These are phyloP conservation scores for Cymbopogon flexuosus DNA, from an alignment of 202 grass and related monocot species.

Conservation along the genomic window DNA sequence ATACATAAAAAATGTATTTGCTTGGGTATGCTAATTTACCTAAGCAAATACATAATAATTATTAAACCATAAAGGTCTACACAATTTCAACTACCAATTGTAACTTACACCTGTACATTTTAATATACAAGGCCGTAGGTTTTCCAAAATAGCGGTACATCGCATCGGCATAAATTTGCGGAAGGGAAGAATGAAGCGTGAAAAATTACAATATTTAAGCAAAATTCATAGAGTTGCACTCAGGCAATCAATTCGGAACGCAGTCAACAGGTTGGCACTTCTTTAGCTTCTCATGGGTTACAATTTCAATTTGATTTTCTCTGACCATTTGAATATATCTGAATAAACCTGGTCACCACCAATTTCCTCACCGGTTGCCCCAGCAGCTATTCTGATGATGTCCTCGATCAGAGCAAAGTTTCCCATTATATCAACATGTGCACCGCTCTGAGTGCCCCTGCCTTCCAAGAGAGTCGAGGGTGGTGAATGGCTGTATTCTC, in stretches of 20 bases:
- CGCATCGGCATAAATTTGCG: not conserved
- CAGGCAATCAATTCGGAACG: not conserved
- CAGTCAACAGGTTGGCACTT: not conserved
- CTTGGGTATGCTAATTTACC: too few relatives aligned
- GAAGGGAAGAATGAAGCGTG: not conserved
- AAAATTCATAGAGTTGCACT: constrained; percentile 29
- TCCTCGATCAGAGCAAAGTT: constrained; percentile 96
- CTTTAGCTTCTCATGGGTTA: constrained; percentile 17
- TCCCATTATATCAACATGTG: constrained; percentile 97
- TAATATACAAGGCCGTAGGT: constrained; percentile 28
- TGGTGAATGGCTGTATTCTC: constrained; percentile 83
- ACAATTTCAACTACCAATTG: not conserved
- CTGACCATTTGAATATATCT: constrained; percentile 90
- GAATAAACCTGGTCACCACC: constrained; percentile 84
- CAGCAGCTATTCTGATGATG: constrained; percentile 82
- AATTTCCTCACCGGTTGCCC: constrained; percentile 70
- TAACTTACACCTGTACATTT: constrained; percentile 36
- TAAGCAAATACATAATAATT: not conserved
- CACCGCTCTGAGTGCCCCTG: constrained; percentile 86
- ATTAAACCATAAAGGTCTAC: not conserved
- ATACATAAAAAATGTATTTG: too few relatives aligned
- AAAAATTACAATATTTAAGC: constrained; percentile 25
- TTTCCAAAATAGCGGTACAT: constrained; percentile 13
- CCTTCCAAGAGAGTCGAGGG: constrained; percentile 84
- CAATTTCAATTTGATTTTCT: constrained; percentile 69